Evolutionary conservation across 305 asterid genomes (phyloP).

Genomic region (Ajuga reptans): DNA sequence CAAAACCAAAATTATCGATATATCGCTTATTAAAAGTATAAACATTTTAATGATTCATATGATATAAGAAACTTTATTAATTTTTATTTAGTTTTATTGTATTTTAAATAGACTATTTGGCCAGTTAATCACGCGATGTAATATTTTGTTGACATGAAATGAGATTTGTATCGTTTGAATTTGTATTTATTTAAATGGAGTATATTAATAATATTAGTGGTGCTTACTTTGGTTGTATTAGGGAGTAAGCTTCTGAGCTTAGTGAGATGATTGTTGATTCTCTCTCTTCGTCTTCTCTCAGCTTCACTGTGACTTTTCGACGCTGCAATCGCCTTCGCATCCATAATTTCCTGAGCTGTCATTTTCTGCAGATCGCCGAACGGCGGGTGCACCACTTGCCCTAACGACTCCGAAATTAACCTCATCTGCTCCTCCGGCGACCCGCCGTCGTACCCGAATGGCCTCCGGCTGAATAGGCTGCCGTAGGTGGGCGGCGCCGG

Average conservation of each 20-base stretch:
- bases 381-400: constrained; percentile 52
- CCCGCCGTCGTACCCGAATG: constrained; percentile 28
- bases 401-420: constrained; percentile 45
- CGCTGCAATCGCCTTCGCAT: constrained; percentile 89
- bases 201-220: too few species aligned
- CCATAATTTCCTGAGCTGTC: constrained; percentile 93
- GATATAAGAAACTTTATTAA: too few species aligned
- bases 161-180: too few species aligned
- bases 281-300: constrained; percentile 84
- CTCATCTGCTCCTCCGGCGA: constrained; percentile 42
- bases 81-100: too few species aligned
- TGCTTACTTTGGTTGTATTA: constrained; percentile 81
- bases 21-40: too few species aligned
- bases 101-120: too few species aligned
- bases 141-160: too few species aligned
- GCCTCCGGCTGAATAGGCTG: constrained; percentile 40
- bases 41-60: too few species aligned
- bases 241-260: constrained; percentile 92
- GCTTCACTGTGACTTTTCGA: constrained; percentile 96
- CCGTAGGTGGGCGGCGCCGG: constrained; percentile 42
- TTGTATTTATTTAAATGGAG: too few species aligned
- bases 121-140: too few species aligned
- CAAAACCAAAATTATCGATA: too few species aligned
- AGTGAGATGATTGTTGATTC: constrained; percentile 87
- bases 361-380: constrained; percentile 77